Evolutionary conservation across 306 rosid species (phyloP).

Genomic region (Acacia acuminata): DNA sequence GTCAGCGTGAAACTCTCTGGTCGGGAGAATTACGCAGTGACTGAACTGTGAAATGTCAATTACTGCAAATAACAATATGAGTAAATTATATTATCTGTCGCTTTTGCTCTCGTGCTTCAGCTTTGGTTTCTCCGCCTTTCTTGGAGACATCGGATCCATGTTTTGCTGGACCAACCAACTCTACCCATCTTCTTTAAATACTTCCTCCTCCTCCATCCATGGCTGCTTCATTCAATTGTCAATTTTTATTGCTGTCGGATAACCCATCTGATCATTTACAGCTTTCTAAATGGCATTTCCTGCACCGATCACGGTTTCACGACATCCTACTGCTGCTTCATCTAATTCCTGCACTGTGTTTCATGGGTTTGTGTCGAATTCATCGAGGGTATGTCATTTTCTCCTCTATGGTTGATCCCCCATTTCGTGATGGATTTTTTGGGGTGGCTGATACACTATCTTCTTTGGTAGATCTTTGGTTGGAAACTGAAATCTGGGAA

Average conservation of each 20-base stretch:
- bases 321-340: slow-evolving; percentile 25
- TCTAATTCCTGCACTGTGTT: slow-evolving; percentile 22
- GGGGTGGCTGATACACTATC: background rate
- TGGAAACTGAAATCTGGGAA: background rate
- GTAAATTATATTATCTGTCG: background rate
- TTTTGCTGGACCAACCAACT: slow-evolving; percentile 53
- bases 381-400: slow-evolving; percentile 38
- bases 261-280: slow-evolving; percentile 5
- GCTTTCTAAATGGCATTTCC: slow-evolving; percentile 69
- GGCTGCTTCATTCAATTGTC: slow-evolving; percentile 34
- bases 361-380: slow-evolving; percentile 25
- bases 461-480: background rate
- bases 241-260: background rate
- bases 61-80: background rate
- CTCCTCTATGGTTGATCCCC: background rate
- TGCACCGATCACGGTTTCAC: slow-evolving; percentile 46
- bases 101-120: background rate
- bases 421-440: slow-evolving; percentile 18
- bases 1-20: background rate
- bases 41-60: background rate
- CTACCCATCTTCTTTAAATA: slow-evolving; percentile 27
- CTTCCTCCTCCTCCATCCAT: background rate
- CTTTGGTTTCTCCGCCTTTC: slow-evolving; percentile 96
- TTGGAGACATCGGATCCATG: slow-evolving; percentile 54
- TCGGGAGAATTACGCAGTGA: background rate